Evolutionary conservation across 2,329 filamentous ascomycete genomes (phyloP).

Genomic region (Colletotrichum navitas): DNA sequence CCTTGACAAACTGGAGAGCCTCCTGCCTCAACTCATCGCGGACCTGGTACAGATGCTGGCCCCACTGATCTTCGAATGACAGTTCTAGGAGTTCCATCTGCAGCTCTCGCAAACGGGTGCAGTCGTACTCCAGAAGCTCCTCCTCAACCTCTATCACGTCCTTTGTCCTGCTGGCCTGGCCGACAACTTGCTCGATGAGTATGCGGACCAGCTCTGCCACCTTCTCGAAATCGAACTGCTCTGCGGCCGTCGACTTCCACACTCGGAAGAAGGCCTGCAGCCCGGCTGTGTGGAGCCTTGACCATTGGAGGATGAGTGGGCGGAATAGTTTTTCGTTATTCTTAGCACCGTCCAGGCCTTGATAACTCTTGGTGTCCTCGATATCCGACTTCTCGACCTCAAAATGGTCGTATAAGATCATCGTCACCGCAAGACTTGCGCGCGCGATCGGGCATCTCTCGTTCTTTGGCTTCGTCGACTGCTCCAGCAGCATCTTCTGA

Average conservation of each 20-base stretch:
- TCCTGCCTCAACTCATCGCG: slow-evolving; percentile 92
- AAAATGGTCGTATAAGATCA: slow-evolving; percentile 94
- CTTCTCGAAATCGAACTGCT: slow-evolving; percentile 90
- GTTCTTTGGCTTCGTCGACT: slow-evolving; percentile 77
- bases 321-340: slow-evolving; percentile 89
- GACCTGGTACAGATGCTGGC: slow-evolving; percentile 88
- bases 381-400: slow-evolving; percentile 88
- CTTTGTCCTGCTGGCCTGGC: slow-evolving; percentile 82
- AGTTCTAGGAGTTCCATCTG: slow-evolving; percentile 95
- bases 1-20: slow-evolving; percentile 95
- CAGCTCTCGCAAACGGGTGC: slow-evolving; percentile 80
- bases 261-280: slow-evolving; percentile 89
- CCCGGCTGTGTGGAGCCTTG: slow-evolving; percentile 85
- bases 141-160: slow-evolving; percentile 91
- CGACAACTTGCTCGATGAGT: slow-evolving; percentile 89
- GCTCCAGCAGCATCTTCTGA: slow-evolving; percentile 91
- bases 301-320: slow-evolving; percentile 93
- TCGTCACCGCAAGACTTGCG: slow-evolving; percentile 87
- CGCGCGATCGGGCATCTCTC: slow-evolving; percentile 89
- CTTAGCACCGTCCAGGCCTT: slow-evolving; percentile 78
- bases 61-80: slow-evolving; percentile 96
- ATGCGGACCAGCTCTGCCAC: slow-evolving; percentile 92
- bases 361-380: slow-evolving; percentile 82
- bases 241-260: slow-evolving; percentile 91
- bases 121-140: slow-evolving; percentile 87